Evolutionary conservation across 176 grass and related monocot species (phyloP).

Genomic region (Typha latifolia): DNA sequence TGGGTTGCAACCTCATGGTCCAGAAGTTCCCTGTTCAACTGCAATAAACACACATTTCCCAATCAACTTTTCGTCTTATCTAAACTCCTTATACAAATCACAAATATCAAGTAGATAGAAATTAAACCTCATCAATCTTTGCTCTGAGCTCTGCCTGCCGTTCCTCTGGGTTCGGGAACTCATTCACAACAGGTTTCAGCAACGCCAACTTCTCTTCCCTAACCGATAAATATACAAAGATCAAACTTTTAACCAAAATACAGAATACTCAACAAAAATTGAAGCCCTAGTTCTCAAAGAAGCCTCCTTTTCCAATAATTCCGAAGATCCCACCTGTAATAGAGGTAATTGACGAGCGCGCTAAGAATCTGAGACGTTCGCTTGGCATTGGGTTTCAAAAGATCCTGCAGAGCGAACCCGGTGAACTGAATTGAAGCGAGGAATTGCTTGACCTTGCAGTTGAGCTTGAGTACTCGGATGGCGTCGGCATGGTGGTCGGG

Average conservation of each 20-base stretch:
- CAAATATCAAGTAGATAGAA: too few species aligned
- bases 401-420: slow-evolving; percentile 39
- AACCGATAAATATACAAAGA: neutral
- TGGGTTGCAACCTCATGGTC: slow-evolving; percentile 36
- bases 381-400: slow-evolving; percentile 38
- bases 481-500: slow-evolving; percentile 39
- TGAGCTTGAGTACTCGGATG: slow-evolving; percentile 17
- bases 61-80: neutral
- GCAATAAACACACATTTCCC: neutral
- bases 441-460: slow-evolving; percentile 26
- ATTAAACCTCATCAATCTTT: too few species aligned
- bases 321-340: slow-evolving; percentile 25
- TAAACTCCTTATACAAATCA: neutral
- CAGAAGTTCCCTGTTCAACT: slow-evolving; percentile 45
- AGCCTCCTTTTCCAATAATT: neutral
- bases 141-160: too few species aligned
- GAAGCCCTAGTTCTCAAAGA: neutral
- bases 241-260: neutral
- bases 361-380: slow-evolving; percentile 45
- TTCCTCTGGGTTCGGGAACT: too few species aligned
- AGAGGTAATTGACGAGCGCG: slow-evolving; percentile 62
- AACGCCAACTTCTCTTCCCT: neutral
- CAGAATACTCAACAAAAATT: neutral
- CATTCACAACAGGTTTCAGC: neutral
- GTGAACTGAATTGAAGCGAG: slow-evolving; percentile 46